Conservation (phyloP, 176 grass and related monocot species). For the Raddia guianensis region DNA sequence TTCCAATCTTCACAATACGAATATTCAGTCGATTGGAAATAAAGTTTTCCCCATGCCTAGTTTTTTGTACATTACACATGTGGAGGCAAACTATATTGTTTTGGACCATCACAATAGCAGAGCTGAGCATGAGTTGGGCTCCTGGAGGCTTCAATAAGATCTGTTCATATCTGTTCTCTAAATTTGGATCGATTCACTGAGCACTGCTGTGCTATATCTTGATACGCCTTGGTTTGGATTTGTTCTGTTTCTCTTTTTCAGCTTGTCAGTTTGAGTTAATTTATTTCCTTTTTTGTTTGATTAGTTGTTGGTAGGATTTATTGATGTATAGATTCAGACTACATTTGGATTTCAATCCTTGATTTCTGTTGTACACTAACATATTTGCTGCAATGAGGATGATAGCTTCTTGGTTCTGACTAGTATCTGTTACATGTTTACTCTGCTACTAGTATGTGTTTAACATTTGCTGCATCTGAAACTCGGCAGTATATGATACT, state of each 20-base stretch:
- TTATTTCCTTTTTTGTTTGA: slow-evolving; percentile 34
- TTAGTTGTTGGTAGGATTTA: slow-evolving; percentile 44
- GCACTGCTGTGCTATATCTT: background rate
- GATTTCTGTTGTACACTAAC: slow-evolving; percentile 3
- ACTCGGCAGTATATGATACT: background rate
- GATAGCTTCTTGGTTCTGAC: slow-evolving; percentile 40
- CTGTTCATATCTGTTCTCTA: background rate
- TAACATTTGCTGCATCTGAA: background rate
- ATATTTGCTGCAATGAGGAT: slow-evolving; percentile 41
- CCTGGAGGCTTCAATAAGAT: slow-evolving; percentile 24
- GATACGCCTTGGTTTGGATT: slow-evolving; percentile 13
- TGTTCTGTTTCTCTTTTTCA: background rate
- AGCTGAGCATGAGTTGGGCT: slow-evolving; percentile 7
- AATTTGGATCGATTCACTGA: background rate
- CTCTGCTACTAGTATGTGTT: background rate
- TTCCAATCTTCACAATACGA: background rate
- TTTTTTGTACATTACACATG: slow-evolving; percentile 38
- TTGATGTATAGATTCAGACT: slow-evolving; percentile 47
- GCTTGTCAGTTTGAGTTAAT: slow-evolving; percentile 36
- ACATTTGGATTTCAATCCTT: slow-evolving; percentile 27
- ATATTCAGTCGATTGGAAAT: slow-evolving; percentile 36
- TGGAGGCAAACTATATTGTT: slow-evolving; percentile 37
- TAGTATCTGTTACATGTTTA: slow-evolving; percentile 19
- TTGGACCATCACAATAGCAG: slow-evolving; percentile 27
- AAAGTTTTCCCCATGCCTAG: slow-evolving; percentile 11